Evolutionary conservation across 1,284 basidiomycete species (phyloP), one percentile per base, ranked within the genome.

Genomic region (Melampsora abietis-canadensis): DNA sequence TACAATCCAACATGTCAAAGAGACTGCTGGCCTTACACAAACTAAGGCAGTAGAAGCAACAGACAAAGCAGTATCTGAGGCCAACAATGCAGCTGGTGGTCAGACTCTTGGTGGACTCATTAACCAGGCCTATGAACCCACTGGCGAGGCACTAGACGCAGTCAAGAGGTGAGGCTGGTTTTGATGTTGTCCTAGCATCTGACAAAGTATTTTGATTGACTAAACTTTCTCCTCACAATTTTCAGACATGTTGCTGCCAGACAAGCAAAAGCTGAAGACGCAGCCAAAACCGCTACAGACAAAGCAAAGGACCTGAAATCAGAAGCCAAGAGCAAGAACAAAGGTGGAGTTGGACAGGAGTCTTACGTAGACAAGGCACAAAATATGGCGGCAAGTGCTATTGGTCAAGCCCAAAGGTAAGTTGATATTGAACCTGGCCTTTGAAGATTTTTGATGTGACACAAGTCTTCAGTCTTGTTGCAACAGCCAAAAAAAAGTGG

Each of bases 1-100:
- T 57, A 57, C 51, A 15, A 27, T 57, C n/a, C 51, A 57, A 57
- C n/a, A 57, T n/a, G 51, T 57, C 21, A 57, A 57, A 57, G 51
- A 57, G 27, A 57, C 51, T 21, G 51, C 51, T 7, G 51, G 51
- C 8, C 51, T 57, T n/a, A 17, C 51, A 1, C 51, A n/a, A 57
- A 27, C 51, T 19, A 57, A 57, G 51, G 51, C 51, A 7, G 51
- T 17, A 4, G 51, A 57, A 57, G 17, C 27, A 14, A n/a, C 10
- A 57, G 51, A 57, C 51, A 57, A 57, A n/a, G 51, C 51, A 21
- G 51, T 57, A 8, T n/a, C 27, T 3, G 51, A 57, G 51, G 17
- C 51, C 10, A 7, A 57, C 7, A 57, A 27, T 14, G 51, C 51
- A 6, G n/a, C 4, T 24, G 24, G 24, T 24, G 48, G 48, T 19